Evolutionary conservation across 176 grass and related monocot genomes (phyloP).

Genomic region (Chloris gayana): DNA sequence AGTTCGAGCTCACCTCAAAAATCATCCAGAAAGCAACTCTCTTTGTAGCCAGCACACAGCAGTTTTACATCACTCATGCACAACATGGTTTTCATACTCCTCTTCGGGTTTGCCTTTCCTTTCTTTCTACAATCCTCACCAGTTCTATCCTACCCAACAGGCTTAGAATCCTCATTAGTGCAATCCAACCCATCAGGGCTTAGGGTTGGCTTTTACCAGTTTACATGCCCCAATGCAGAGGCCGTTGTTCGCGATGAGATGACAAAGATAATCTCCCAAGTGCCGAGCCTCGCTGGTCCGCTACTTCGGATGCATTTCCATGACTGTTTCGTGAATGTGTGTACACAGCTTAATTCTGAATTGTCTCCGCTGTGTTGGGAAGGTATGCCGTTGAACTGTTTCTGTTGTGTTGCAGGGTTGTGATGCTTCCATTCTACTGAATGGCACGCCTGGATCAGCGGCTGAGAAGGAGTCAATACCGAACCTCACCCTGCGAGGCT

Average conservation of each 20-base stretch:
- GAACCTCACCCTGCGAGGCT: slow-evolving; percentile 76
- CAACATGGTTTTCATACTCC: slow-evolving; percentile 44
- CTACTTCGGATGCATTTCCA: slow-evolving; percentile 88
- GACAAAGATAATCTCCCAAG: slow-evolving; percentile 48
- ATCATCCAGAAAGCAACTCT: slow-evolving; percentile 6
- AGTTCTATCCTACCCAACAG: slow-evolving; percentile 39
- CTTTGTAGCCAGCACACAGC: neutral
- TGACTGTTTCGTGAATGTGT: slow-evolving; percentile 91
- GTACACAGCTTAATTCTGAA: slow-evolving; percentile 9
- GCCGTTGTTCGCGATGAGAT: slow-evolving; percentile 65
- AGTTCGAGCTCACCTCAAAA: slow-evolving; percentile 33
- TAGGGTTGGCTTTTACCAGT: slow-evolving; percentile 68
- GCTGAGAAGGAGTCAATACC: slow-evolving; percentile 70
- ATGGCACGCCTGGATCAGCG: slow-evolving; percentile 44
- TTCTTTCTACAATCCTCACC: slow-evolving; percentile 44
- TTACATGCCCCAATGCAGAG: slow-evolving; percentile 67
- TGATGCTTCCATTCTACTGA: slow-evolving; percentile 75
- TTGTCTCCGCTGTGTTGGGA: neutral
- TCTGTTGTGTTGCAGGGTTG: slow-evolving; percentile 66
- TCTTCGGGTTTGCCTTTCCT: slow-evolving; percentile 46
- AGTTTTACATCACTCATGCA: slow-evolving; percentile 30
- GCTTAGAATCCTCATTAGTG: slow-evolving; percentile 22
- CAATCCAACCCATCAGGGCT: slow-evolving; percentile 46
- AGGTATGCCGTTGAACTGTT: neutral
- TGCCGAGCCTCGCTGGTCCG: slow-evolving; percentile 63